phyloP scores from a whole-genome alignment of 805 yeast genomes.

The Wickerhamiella vanderwaltii region DNA sequence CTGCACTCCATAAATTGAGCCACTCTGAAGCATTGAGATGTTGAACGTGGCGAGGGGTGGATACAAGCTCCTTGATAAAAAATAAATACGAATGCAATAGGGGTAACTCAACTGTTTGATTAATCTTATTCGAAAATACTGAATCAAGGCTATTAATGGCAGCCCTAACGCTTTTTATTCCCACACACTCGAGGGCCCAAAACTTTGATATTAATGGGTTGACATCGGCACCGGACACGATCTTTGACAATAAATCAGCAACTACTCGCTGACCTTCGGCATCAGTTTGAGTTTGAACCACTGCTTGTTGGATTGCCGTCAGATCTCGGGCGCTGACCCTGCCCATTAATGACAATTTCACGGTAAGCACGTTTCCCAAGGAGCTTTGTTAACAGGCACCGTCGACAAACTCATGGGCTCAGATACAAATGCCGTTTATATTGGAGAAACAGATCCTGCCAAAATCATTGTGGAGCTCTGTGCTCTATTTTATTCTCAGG shows the following conservation, averaged over 20 bases:
- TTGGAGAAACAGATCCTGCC: constrained; percentile 64
- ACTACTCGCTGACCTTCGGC: constrained; percentile 1
- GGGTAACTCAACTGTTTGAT: background rate
- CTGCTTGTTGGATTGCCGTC: background rate
- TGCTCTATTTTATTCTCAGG: constrained; percentile 57
- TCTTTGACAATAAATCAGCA: background rate
- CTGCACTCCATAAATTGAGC: background rate
- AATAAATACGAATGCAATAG: background rate
- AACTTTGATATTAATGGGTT: constrained; percentile 1
- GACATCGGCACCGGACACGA: background rate
- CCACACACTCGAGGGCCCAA: constrained; percentile 2
- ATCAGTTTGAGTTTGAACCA: background rate
- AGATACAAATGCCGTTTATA: constrained; percentile 20
- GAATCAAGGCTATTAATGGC: constrained; percentile 1
- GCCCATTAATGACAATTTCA: background rate
- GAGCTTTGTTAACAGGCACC: too few species aligned
- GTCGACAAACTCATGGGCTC: constrained; percentile 21
- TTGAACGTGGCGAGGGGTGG: constrained; percentile 2
- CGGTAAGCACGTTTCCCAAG: too few species aligned
- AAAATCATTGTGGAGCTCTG: constrained; percentile 75
- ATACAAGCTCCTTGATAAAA: background rate
- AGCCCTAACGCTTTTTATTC: constrained; percentile 2
- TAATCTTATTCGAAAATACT: background rate
- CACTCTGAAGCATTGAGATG: constrained; percentile 7
- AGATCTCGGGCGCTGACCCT: background rate